Evolutionary conservation across 2,329 filamentous ascomycete genomes (phyloP).

Genomic region (Plenodomus tracheiphilus): DNA sequence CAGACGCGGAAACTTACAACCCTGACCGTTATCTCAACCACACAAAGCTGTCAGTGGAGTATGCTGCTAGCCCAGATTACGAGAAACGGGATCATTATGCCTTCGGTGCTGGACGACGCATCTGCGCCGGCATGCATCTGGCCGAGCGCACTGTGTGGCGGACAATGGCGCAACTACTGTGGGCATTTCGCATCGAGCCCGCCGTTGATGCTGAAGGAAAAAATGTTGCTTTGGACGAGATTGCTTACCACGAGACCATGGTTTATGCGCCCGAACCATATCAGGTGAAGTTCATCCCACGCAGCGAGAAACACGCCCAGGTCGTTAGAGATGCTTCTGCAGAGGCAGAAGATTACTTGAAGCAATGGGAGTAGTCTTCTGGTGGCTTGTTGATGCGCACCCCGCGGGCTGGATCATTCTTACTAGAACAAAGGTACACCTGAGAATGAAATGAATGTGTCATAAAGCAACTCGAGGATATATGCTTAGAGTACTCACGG

Average conservation of each 20-base stretch:
- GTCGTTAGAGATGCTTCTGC: neutral
- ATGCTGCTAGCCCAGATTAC: constrained; percentile 39
- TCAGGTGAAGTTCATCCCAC: constrained; percentile 31
- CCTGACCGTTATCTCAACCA: constrained; percentile 42
- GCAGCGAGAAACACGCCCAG: constrained; percentile 32
- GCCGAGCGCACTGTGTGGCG: constrained; percentile 55
- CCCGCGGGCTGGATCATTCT: neutral
- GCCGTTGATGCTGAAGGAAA: constrained; percentile 26
- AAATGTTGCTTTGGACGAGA: constrained; percentile 20
- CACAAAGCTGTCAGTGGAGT: constrained; percentile 40
- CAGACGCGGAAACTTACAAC: constrained; percentile 35
- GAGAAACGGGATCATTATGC: constrained; percentile 51
- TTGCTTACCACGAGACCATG: constrained; percentile 39
- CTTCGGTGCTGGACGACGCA: constrained; percentile 54
- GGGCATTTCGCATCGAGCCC: constrained; percentile 50
- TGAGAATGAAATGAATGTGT: neutral
- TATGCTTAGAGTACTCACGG: neutral
- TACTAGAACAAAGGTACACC: neutral
- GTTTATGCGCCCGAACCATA: constrained; percentile 41
- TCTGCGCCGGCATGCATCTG: constrained; percentile 58
- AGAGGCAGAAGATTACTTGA: neutral
- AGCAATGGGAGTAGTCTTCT: neutral
- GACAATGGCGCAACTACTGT: constrained; percentile 48
- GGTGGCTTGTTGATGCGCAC: neutral
- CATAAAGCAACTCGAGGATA: neutral